Conservation (phyloP, 1,139 yeast genomes). For the Yamadazyma triangularis region DNA sequence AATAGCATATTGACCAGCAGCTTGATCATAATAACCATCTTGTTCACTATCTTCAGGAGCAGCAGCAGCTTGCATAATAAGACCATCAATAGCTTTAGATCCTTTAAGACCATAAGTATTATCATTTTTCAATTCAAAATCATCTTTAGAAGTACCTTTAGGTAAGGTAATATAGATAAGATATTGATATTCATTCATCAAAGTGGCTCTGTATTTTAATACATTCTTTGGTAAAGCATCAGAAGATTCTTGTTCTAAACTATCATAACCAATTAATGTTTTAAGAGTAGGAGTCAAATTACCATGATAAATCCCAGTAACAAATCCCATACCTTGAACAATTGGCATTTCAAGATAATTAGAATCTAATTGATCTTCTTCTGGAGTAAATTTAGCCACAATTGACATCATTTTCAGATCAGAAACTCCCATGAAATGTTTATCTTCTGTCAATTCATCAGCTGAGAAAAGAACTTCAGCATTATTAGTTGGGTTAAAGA, state of each 20-base stretch:
- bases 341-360: constrained; percentile 39
- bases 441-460: constrained; percentile 32
- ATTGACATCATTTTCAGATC: constrained; percentile 56
- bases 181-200: constrained; percentile 53
- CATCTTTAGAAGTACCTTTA: constrained; percentile 15
- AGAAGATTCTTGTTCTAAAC: constrained; percentile 45
- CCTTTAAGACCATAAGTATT: constrained; percentile 39
- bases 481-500: constrained; percentile 50
- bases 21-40: constrained; percentile 28
- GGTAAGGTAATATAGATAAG: constrained; percentile 53
- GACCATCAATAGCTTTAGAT: constrained; percentile 44
- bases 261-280: constrained; percentile 49
- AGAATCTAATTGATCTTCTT: constrained; percentile 11
- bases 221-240: constrained; percentile 44
- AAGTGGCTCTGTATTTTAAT: constrained; percentile 55
- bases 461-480: constrained; percentile 58
- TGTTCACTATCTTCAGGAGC: constrained; percentile 32
- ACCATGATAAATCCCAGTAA: constrained; percentile 61
- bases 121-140: constrained; percentile 32
- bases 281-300: constrained; percentile 48
- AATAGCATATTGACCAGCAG: constrained; percentile 37
- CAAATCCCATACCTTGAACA: constrained; percentile 78
- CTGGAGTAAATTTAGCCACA: constrained; percentile 40
- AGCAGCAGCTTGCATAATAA: constrained; percentile 57
- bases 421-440: constrained; percentile 38